These are phyloP conservation scores for Xylariaceae sp. DNA, from an alignment of 2,329 filamentous ascomycete species.

Conservation along the genomic window DNA sequence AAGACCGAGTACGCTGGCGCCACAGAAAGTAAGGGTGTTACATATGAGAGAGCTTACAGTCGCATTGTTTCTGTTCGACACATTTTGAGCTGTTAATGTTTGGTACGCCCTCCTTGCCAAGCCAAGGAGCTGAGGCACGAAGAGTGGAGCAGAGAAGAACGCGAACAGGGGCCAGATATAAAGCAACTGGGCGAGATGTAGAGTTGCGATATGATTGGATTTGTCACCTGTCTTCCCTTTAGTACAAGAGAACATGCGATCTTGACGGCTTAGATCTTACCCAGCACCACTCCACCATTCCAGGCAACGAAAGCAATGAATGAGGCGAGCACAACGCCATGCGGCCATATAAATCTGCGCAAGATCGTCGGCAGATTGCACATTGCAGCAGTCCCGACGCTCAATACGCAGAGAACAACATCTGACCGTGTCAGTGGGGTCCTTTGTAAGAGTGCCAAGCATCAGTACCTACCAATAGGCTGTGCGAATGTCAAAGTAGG, in stretches of 20 bases:
- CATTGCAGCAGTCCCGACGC: constrained; percentile 56
- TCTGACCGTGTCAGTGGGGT: constrained; percentile 38
- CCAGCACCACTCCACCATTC: constrained; percentile 90
- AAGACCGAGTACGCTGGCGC: constrained; percentile 37
- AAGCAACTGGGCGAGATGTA: constrained; percentile 88
- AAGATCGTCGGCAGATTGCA: constrained; percentile 46
- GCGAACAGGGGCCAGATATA: constrained; percentile 89
- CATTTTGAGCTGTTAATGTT: neutral
- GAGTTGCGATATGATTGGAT: constrained; percentile 82
- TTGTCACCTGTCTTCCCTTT: constrained; percentile 68
- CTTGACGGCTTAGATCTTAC: constrained; percentile 41
- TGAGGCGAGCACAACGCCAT: constrained; percentile 57
- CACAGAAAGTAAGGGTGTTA: constrained; percentile 36
- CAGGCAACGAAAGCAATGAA: constrained; percentile 75
- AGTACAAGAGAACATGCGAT: constrained; percentile 17
- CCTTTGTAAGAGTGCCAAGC: neutral
- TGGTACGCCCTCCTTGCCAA: constrained; percentile 24
- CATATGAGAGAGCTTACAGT: constrained; percentile 30
- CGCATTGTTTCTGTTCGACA: neutral
- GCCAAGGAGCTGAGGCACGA: constrained; percentile 51
- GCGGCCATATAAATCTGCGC: constrained; percentile 49
- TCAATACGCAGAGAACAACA: constrained; percentile 54
- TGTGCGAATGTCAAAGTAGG: constrained; percentile 44
- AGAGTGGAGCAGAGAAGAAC: constrained; percentile 83
- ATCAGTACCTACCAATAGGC: constrained; percentile 45